phyloP scores from a whole-genome alignment of 2,329 filamentous ascomycete species.

The Penicillium sp. region DNA sequence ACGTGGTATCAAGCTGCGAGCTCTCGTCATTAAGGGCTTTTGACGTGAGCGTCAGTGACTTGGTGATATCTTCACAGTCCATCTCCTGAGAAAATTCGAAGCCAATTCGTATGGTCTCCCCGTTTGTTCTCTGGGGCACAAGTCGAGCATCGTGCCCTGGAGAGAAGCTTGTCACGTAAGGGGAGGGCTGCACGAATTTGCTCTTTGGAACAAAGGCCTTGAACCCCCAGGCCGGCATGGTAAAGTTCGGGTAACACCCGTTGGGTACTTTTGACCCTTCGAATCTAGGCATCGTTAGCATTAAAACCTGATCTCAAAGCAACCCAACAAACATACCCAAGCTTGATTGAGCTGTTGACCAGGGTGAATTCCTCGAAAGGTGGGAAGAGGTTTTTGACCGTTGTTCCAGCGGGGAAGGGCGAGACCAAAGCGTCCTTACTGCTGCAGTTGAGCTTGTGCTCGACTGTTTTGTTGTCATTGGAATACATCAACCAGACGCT shows the following conservation, averaged over 20 bases:
- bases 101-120: slow-evolving; percentile 1
- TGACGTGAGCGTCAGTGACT: slow-evolving; percentile 53
- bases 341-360: slow-evolving; percentile 43
- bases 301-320: slow-evolving; percentile 54
- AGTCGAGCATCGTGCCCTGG: slow-evolving; percentile 48
- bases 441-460: slow-evolving; percentile 61
- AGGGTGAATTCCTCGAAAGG: slow-evolving; percentile 59
- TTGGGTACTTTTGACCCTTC: slow-evolving; percentile 62
- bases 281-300: slow-evolving; percentile 55
- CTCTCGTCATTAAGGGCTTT: slow-evolving; percentile 47
- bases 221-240: slow-evolving; percentile 56
- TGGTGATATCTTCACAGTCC: slow-evolving; percentile 58
- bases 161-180: slow-evolving; percentile 37
- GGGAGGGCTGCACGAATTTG: slow-evolving; percentile 57
- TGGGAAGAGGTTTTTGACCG: slow-evolving; percentile 63
- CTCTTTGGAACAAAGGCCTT: slow-evolving; percentile 59
- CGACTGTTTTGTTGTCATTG: slow-evolving; percentile 49
- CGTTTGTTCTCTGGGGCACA: not conserved
- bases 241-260: slow-evolving; percentile 49
- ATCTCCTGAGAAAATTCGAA: slow-evolving; percentile 62
- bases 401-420: slow-evolving; percentile 55
- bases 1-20: slow-evolving; percentile 47
- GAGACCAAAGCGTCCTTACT: slow-evolving; percentile 52
- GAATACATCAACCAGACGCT: slow-evolving; percentile 49
- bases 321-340: slow-evolving; percentile 51